Conservation (phyloP, 306 rosid genomes). For the Carpinus fangiana region DNA sequence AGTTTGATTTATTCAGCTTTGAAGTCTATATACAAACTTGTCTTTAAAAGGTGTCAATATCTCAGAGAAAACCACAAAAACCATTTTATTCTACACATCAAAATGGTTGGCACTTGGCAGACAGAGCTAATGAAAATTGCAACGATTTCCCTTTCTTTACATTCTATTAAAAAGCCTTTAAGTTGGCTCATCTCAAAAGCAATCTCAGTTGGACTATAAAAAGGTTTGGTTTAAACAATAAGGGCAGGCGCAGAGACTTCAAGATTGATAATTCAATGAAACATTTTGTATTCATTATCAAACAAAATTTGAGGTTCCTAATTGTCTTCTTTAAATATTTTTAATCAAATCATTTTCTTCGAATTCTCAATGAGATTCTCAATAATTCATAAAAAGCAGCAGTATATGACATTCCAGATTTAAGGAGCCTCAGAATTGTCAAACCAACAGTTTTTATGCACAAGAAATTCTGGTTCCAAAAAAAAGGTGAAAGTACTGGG, state of each 20-base stretch:
- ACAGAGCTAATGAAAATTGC: background rate
- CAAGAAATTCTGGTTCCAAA: background rate
- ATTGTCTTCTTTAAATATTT: background rate
- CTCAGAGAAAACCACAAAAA: background rate
- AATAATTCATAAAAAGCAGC: background rate
- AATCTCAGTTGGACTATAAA: background rate
- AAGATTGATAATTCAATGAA: background rate
- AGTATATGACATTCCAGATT: background rate
- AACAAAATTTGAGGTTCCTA: background rate
- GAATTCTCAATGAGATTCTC: background rate
- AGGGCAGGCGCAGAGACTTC: background rate
- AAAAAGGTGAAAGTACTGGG: background rate
- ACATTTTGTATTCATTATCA: background rate
- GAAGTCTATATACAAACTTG: background rate
- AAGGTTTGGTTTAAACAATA: background rate
- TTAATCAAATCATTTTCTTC: background rate
- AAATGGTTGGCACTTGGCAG: background rate
- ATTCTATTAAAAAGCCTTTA: background rate
- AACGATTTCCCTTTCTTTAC: background rate
- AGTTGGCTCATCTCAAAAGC: background rate
- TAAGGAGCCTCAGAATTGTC: background rate
- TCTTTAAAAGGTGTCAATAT: background rate
- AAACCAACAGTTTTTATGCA: background rate
- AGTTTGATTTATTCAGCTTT: background rate
- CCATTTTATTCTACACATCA: background rate